Evolutionary conservation across 345 rosid species (phyloP).

Genomic region (Clausena lansium): DNA sequence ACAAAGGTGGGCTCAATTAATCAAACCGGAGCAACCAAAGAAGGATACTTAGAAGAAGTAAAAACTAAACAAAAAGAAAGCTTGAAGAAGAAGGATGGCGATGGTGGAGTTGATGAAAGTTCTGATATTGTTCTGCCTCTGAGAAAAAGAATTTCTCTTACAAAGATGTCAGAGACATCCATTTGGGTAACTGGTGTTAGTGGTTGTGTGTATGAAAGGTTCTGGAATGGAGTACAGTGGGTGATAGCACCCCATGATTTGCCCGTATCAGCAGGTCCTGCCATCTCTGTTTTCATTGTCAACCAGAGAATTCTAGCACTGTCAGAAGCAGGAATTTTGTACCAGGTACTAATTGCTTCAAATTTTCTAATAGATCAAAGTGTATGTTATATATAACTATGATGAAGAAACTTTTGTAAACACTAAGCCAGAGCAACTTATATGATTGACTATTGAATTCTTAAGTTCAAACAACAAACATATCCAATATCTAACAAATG

Average conservation of each 20-base stretch:
- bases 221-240: conserved; percentile 80
- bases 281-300: conserved; percentile 43
- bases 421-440: not conserved
- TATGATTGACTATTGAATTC: not conserved
- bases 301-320: conserved; percentile 66
- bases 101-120: conserved; percentile 22
- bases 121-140: conserved; percentile 30
- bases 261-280: conserved; percentile 42
- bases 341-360: conserved; percentile 42
- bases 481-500: too few relatives aligned
- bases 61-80: conserved; percentile 18
- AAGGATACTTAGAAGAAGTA: conserved; percentile 11
- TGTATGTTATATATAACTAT: not conserved
- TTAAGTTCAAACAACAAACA: not conserved
- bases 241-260: conserved; percentile 67
- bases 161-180: conserved; percentile 58
- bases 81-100: conserved; percentile 20
- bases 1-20: conserved; percentile 50
- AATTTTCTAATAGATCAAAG: not conserved
- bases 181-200: conserved; percentile 72
- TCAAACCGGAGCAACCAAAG: conserved; percentile 18
- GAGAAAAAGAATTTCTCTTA: conserved; percentile 60
- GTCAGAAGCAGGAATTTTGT: conserved; percentile 54
- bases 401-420: not conserved
- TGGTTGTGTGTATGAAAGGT: conserved; percentile 66